Base-by-base conservation (phyloP, 179 eudicot species). In the Silene vulgaris region DNA sequence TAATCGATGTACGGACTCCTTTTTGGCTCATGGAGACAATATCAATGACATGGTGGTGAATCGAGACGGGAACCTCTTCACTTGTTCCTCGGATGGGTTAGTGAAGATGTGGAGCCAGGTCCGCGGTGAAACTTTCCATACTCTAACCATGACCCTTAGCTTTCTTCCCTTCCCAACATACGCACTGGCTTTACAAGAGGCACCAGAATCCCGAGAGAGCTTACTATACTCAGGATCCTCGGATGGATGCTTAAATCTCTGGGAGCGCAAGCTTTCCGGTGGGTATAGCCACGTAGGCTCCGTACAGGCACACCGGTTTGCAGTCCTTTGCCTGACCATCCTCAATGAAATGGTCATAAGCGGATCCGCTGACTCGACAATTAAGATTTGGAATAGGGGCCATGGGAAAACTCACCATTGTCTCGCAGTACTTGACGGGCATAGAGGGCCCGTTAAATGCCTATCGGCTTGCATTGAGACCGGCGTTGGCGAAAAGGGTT, bases 41-140 rank as follows among this genome's bases (percentile, higher is more conserved):
- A 66, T 88, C 1, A 90, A 87, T 62, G 85, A 83, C 23, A 80
- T 90, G 30, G 87, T 81, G 12, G 73, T 90, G n/a, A 85, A 90
- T 80, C 89, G 86, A 79, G 89, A 86, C 67, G 92, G 96, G 3
- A 82, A 85, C 26, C 81, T 90, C 8, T 87, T 88, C 64, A 86
- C 88, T 17, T 80, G 92, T 54, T 90, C 96, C 16, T 82, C 88
- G 1, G 96, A 90, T 67, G 96, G 92, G 9, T 67, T 85, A 26
- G 83, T 90, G 13, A 90, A 87, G 66, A 83, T 90, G 60, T 90
- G 96, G 92, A 82, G 89, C 40, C 80, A 90, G 64, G 88, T 86
- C 2, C 85, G 78, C 61, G 86, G 85, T 1, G 90, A 86, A 57
- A 81, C 77, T 79, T 81, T 85, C 0, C 96, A 90, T 70, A 86